Base-by-base conservation (phyloP, 1,284 basidiomycete species). In the Ganoderma resinaceum region DNA sequence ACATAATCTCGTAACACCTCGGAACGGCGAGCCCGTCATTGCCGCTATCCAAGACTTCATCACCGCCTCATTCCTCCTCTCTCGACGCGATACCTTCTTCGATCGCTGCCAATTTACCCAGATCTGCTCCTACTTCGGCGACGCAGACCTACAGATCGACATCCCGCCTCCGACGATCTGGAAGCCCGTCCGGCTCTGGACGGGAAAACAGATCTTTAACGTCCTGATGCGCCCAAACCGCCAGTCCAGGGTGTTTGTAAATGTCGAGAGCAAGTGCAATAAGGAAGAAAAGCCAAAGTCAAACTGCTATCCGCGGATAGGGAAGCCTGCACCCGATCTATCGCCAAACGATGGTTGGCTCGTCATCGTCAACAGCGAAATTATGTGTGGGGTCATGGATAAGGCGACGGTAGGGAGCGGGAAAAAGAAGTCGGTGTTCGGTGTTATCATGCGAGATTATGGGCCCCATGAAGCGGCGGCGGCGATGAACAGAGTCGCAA, bases 361-460 rank as follows among this genome's bases (percentile, higher is more conserved):
- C 38, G 98, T 99, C 67, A 92, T 99, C 66, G 91, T 97, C 71
- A 99, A 99, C 80, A 97, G 95, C 78, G 97, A 99, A 81, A 96
- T 99, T 77, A 99, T 99, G 95, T 99, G 97, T 77, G 98, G 98
- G 62, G 95, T 97, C 11, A 98, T 99, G 89, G 98, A 99, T 84
- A 99, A 99, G 84, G 95, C 95, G 26, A 99, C 96, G 0, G 95
- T 99, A 6, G 98, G 98, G 67, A 95, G 96, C 76, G 98, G 98
- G 66, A 99, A 99, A 88, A 99, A 99, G 86, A 99, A 98, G 80
- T 98, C 96, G 2, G 95, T 99, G 43, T 99, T 99, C 76, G 97
- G 97, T 72, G 95, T 99, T 62, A 98, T 99, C 75, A 89, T 99
- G 82, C 89, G 98, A 69, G 98, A 99, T 81, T 99, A 98, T 80